Conservation (phyloP, 2,329 filamentous ascomycete species). For the Colletotrichum aenigma region DNA sequence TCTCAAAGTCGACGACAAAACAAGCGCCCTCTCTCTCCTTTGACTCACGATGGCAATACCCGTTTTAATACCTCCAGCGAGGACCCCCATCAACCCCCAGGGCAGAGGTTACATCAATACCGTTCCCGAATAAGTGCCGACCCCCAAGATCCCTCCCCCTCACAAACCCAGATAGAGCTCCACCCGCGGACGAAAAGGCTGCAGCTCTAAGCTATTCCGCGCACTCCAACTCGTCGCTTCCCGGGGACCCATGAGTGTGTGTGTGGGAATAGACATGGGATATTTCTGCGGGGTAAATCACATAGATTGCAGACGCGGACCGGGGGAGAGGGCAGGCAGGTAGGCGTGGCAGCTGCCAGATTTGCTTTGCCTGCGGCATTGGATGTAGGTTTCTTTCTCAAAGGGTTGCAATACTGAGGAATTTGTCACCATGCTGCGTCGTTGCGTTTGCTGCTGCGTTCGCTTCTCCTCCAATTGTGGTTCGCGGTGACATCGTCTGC, state of each 20-base stretch:
- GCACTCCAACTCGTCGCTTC: neutral
- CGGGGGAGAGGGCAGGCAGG: neutral
- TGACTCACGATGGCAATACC: neutral
- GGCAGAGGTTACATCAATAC: neutral
- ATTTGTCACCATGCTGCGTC: neutral
- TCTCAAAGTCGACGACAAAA: neutral
- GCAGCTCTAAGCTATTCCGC: neutral
- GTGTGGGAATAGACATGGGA: neutral
- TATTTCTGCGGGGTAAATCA: conserved; percentile 6
- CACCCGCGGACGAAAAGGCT: neutral
- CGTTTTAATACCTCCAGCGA: neutral
- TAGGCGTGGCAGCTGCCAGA: neutral
- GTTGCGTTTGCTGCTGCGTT: neutral
- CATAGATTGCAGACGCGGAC: neutral
- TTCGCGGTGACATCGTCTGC: conserved; percentile 1
- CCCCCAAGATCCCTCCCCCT: neutral
- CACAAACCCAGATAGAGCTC: neutral
- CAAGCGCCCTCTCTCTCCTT: neutral
- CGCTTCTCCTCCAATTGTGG: conserved; percentile 12
- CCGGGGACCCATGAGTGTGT: neutral
- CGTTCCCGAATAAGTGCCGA: neutral
- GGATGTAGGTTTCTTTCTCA: neutral
- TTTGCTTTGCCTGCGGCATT: neutral
- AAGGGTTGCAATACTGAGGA: neutral
- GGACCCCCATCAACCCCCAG: neutral